These are phyloP conservation scores for Ogataea philodendri DNA, from an alignment of 805 yeast genomes.

Conservation along the genomic window DNA sequence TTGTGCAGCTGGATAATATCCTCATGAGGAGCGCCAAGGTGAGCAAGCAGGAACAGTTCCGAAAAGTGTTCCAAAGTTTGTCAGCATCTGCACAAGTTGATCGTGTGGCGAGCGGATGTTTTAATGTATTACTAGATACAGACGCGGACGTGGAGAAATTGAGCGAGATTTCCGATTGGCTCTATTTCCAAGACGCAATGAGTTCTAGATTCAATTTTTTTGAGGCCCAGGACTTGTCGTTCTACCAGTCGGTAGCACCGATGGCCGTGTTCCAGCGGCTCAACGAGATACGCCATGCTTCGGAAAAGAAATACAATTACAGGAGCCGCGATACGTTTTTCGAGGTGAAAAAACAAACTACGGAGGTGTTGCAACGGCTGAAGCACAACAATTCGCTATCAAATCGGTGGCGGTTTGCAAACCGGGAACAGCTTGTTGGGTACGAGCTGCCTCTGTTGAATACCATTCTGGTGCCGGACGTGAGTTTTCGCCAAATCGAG, in stretches of 20 bases:
- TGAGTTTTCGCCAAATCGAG: conserved; percentile 15
- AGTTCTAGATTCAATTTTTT: conserved; percentile 46
- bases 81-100: conserved; percentile 53
- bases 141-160: conserved; percentile 66
- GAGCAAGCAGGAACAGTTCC: conserved; percentile 48
- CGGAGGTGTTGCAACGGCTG: conserved; percentile 34
- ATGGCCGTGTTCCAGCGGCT: conserved; percentile 63
- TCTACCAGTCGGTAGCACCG: conserved; percentile 55
- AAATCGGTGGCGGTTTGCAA: conserved; percentile 30
- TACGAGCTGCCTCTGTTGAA: conserved; percentile 21
- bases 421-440: conserved; percentile 30
- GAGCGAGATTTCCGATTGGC: conserved; percentile 67
- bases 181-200: conserved; percentile 65
- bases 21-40: conserved; percentile 52
- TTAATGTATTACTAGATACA: conserved; percentile 58
- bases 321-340: conserved; percentile 38
- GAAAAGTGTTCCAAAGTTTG: conserved; percentile 44
- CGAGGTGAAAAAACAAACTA: conserved; percentile 38
- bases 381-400: conserved; percentile 1
- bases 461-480: conserved; percentile 20
- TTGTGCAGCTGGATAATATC: conserved; percentile 54
- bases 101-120: conserved; percentile 69
- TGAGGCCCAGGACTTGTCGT: conserved; percentile 33
- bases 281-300: conserved; percentile 49
- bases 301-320: conserved; percentile 21